Evolutionary conservation across 192 early-diverging fungal genomes (phyloP), one percentile per base, ranked within the genome.

Genomic region (Entomortierella beljakovae): DNA sequence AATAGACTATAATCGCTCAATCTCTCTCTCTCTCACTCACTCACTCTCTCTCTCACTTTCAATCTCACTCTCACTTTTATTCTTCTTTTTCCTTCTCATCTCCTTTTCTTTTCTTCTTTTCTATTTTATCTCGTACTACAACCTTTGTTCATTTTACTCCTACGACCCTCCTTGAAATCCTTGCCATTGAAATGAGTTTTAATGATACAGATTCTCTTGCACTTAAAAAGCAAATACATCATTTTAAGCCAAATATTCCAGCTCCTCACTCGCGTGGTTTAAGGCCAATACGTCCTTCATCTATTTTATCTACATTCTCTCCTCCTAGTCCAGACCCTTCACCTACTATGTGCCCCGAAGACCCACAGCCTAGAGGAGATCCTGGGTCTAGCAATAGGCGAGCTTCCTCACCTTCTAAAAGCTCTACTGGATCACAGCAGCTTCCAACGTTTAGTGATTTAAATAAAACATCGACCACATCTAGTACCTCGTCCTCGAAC

Each of bases 281-380:
- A 46, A 16, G 23, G 6, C 52, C 22, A 29, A 43, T 31, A 50
- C 50, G 26, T 33, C 33, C 51, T 11, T 46, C 64, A 18, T 32
- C 52, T 7, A 43, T 52, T 38, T 43, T 37, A 51, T 56, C 58
- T 28, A 10, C 16, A 49, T 35, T 51, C n/a, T 38, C 58, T 2
- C 60, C 74, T 18, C 28, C 31, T 6, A 49, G 56, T 31, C 67
- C 67, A 23, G 61, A 64, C 37, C 62, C 67, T 35, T 70, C 75
- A 25, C 67, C 67, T 25, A 70, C 61, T 34, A 79, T 79, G 75
- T 65, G 25, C 62, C 67, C 75, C 25, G 67, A 79, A 35, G 62
- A 69, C 50, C 75, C 75, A 56, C 72, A 67, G 9, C 26, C 55
- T 40, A 29, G 35, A 22, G 40, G 57, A 22, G 25, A 50, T 40